Percentiles rank a stretch among this genome's conserved stretches.
Conservation (phyloP, 1,284 basidiomycete genomes). For the Austroboletus niveus region DNA sequence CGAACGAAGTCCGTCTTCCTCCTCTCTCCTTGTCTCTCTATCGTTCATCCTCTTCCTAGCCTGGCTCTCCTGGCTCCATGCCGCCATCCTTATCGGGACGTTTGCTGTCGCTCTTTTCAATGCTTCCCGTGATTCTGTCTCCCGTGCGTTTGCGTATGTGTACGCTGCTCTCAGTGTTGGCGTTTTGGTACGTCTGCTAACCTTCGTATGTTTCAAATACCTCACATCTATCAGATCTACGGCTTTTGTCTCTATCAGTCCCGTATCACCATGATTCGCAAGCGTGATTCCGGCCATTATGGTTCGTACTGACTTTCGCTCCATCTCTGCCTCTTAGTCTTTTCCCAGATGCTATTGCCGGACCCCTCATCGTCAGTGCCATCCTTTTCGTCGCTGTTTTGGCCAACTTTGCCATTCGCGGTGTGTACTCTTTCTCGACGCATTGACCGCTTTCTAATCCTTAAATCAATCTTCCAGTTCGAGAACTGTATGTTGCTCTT, state of each 20-base stretch:
- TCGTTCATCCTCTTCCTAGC: constrained; percentile 43
- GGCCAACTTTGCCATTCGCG: constrained; percentile 83
- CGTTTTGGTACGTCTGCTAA: constrained; percentile 49
- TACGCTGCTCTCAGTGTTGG: constrained; percentile 81
- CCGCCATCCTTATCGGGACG: constrained; percentile 82
- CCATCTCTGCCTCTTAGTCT: neutral
- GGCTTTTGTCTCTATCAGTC: constrained; percentile 87
- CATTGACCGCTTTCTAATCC: neutral
- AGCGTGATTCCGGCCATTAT: constrained; percentile 88
- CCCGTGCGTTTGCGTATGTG: constrained; percentile 77
- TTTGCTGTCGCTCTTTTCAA: constrained; percentile 90
- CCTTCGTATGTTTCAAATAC: constrained; percentile 9
- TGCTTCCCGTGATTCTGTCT: constrained; percentile 72
- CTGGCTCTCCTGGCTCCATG: constrained; percentile 90
- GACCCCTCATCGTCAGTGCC: constrained; percentile 78
- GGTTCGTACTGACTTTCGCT: constrained; percentile 49
- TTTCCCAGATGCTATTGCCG: constrained; percentile 73
- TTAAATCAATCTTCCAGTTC: constrained; percentile 13
- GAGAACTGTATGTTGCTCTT: constrained; percentile 39
- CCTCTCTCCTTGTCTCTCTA: neutral
- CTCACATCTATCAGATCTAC: constrained; percentile 58
- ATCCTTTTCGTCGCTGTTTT: constrained; percentile 84
- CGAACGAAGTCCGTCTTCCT: constrained; percentile 72
- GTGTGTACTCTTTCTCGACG: constrained; percentile 40
- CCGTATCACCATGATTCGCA: constrained; percentile 88